phyloP scores from a whole-genome alignment of 148 eudicot species.

The Fagopyrum tataricum region DNA sequence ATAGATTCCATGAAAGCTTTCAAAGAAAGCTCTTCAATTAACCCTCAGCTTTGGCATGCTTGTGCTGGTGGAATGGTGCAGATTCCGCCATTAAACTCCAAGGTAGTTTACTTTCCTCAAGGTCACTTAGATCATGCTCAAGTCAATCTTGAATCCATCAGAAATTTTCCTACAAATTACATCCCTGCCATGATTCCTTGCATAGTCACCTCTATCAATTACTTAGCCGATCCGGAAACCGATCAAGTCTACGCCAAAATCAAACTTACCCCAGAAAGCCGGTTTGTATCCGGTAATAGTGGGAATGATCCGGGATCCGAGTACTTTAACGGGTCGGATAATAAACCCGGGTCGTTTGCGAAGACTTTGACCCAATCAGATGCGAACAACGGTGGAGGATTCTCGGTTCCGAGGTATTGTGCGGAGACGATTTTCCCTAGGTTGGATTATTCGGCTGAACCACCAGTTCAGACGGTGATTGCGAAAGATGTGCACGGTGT shows the following conservation, averaged over 20 bases:
- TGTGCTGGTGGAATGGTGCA: conserved; percentile 98
- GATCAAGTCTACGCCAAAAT: conserved; percentile 85
- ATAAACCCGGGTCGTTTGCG: conserved; percentile 66
- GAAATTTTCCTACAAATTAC: conserved; percentile 33
- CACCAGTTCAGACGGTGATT: conserved; percentile 77
- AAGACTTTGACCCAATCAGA: conserved; percentile 94
- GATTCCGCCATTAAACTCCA: conserved; percentile 67
- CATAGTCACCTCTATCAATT: conserved; percentile 43
- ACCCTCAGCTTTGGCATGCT: conserved; percentile 88
- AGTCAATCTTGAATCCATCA: conserved; percentile 33
- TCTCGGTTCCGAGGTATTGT: conserved; percentile 48
- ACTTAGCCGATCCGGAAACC: conserved; percentile 55
- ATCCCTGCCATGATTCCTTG: conserved; percentile 48
- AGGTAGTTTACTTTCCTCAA: conserved; percentile 75
- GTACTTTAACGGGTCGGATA: conserved; percentile 26
- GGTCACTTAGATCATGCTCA: conserved; percentile 86
- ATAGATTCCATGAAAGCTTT: conserved; percentile 29
- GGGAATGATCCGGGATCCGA: conserved; percentile 10
- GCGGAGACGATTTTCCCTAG: conserved; percentile 90
- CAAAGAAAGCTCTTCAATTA: conserved; percentile 31
- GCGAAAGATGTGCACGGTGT: conserved; percentile 89
- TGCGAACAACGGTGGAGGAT: conserved; percentile 96
- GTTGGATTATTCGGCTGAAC: conserved; percentile 77
- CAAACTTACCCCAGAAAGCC: conserved; percentile 39
- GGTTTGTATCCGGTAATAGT: conserved; percentile 22